Conservation (phyloP, 192 early-diverging fungal genomes). For the Gamsiella multidivaricata region DNA sequence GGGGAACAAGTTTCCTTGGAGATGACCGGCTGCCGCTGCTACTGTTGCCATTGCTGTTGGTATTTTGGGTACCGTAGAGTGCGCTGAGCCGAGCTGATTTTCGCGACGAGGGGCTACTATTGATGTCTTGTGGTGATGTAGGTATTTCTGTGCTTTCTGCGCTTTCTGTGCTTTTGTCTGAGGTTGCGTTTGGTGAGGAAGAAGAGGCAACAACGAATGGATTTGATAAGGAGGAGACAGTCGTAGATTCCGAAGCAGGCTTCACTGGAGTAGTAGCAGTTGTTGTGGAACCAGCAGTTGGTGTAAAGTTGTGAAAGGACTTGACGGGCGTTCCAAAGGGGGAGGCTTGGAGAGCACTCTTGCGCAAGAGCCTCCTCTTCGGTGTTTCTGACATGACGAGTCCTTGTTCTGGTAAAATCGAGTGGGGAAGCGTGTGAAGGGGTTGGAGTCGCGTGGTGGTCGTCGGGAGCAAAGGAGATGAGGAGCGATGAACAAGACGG, state of each 20-base stretch:
- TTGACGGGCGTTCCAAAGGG: conserved; percentile 41
- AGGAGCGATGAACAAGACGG: too few species aligned
- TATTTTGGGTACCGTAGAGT: background rate
- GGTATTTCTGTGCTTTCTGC: background rate
- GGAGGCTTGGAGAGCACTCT: conserved; percentile 39
- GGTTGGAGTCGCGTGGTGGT: too few species aligned
- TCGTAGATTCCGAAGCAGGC: background rate
- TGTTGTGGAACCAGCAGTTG: background rate
- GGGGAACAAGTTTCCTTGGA: conserved; percentile 4
- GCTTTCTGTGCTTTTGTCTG: background rate
- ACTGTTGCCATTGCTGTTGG: background rate
- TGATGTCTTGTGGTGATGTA: background rate
- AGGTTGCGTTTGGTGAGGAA: background rate
- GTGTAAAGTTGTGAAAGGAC: conserved; percentile 5
- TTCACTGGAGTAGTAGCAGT: conserved; percentile 2
- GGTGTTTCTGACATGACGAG: conserved; percentile 24
- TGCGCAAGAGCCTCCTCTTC: conserved; percentile 34
- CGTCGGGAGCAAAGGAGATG: too few species aligned
- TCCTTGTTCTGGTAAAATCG: background rate
- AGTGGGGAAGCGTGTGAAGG: too few species aligned
- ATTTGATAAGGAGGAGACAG: background rate
- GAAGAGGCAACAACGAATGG: background rate
- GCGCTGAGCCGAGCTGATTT: conserved; percentile 28
- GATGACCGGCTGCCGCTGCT: background rate
- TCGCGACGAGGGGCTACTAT: conserved; percentile 17